Conservation (phyloP, 208 protist species). For the Acanthamoeba royreba region DNA sequence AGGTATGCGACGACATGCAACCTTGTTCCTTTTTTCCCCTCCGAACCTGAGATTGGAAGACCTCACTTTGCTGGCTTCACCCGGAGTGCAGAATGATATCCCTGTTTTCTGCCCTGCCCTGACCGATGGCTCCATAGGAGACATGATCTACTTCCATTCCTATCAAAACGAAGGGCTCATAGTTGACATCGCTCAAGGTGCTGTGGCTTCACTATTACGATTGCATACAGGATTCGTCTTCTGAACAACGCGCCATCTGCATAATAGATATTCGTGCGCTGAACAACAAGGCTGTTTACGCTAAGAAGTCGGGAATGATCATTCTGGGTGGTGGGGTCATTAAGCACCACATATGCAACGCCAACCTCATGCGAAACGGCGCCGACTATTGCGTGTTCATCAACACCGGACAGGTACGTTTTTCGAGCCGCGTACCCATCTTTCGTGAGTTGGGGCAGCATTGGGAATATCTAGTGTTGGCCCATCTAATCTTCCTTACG, state of each 20-base stretch:
- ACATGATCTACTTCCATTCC: slow-evolving; percentile 99
- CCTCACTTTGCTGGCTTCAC: no score
- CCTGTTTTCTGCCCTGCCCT: slow-evolving; percentile 98
- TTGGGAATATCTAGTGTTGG: not conserved
- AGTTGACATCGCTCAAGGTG: slow-evolving; percentile 78
- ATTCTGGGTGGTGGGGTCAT: slow-evolving; percentile 96
- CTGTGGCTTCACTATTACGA: not conserved
- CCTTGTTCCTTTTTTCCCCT: no score
- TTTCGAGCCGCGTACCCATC: no score
- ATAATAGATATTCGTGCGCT: slow-evolving; percentile 92
- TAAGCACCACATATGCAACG: slow-evolving; percentile 99
- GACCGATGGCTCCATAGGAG: slow-evolving; percentile 95
- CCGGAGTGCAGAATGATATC: slow-evolving; percentile 98
- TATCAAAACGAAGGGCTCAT: slow-evolving; percentile 94
- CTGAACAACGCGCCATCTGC: slow-evolving; percentile 48
- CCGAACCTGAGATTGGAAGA: no score
- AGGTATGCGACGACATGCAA: slow-evolving; percentile 62
- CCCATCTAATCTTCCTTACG: no score
- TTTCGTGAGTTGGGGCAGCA: not conserved
- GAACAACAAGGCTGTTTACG: slow-evolving; percentile 93
- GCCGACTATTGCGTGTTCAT: slow-evolving; percentile 97
- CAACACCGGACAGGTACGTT: slow-evolving; percentile 96
- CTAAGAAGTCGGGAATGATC: slow-evolving; percentile 94
- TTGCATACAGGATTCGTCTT: not conserved
- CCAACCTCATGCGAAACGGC: slow-evolving; percentile 99